phyloP scores from a whole-genome alignment of 371 early-diverging fungal genomes.

The Choanephora cucurbitarum region DNA sequence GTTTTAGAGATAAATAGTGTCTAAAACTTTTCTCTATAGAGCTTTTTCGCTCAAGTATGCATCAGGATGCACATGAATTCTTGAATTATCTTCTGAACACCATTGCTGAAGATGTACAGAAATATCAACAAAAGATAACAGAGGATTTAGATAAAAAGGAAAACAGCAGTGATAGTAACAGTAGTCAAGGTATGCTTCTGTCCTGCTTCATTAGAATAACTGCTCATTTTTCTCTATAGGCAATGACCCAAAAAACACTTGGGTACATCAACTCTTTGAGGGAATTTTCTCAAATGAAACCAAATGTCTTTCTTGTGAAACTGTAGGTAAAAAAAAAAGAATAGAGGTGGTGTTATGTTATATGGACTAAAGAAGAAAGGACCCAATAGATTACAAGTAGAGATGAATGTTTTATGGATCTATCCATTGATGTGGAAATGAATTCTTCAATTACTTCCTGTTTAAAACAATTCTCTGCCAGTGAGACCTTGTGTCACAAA shows the following conservation, averaged over 20 bases:
- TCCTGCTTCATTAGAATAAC: too few relatives aligned
- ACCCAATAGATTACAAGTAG: conserved; percentile 91
- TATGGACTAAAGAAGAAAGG: too few relatives aligned
- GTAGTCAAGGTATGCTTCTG: conserved; percentile 2
- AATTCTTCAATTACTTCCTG: conserved; percentile 93
- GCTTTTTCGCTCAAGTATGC: conserved; percentile 89
- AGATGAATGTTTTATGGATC: conserved; percentile 94
- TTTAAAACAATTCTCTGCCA: conserved; percentile 90
- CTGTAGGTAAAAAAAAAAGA: conserved; percentile 47
- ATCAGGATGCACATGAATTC: conserved; percentile 98
- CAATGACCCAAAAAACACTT: conserved; percentile 55
- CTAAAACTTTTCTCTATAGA: conserved; percentile 49
- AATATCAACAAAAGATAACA: conserved; percentile 46
- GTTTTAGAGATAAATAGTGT: too few relatives aligned
- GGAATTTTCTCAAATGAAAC: conserved; percentile 95
- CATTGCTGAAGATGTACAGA: conserved; percentile 84
- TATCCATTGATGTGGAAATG: conserved; percentile 94
- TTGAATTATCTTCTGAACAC: conserved; percentile 91
- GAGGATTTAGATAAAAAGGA: conserved; percentile 13
- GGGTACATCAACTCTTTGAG: conserved; percentile 96
- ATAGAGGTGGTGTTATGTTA: not conserved
- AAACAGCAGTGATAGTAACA: conserved; percentile 19
- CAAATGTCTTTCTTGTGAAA: conserved; percentile 94
- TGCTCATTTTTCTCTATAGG: not conserved
- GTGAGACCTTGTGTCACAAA: conserved; percentile 90